A percentile compares a stretch with the other conserved stretches of the same genome.
Evolutionary conservation across 768 basidiomycete species (phyloP).

Genomic region (Amanita muscaria): DNA sequence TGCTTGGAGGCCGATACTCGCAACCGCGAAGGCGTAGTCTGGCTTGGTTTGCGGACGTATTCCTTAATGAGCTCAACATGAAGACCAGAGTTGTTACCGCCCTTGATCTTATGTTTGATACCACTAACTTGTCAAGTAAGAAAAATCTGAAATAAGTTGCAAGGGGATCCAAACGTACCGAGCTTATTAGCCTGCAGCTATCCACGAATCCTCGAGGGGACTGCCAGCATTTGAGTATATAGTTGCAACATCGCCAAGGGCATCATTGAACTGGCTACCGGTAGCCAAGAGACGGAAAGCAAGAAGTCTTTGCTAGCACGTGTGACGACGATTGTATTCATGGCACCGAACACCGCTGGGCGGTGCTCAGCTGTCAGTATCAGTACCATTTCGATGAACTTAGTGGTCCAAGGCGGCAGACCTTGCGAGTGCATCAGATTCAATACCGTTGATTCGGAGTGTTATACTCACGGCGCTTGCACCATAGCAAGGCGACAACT

Average conservation of each 20-base stretch:
- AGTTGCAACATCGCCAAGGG: conserved; percentile 90
- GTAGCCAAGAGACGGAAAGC: conserved; percentile 96
- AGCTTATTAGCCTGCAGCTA: conserved; percentile 84
- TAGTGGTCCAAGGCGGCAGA: conserved; percentile 87
- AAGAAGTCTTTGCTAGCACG: conserved; percentile 97
- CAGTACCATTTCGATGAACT: conserved; percentile 99
- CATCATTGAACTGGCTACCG: conserved; percentile 96
- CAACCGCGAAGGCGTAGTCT: conserved; percentile 93
- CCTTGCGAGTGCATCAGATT: conserved; percentile 20
- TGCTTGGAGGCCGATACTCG: conserved; percentile 98
- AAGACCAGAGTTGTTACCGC: conserved; percentile 90
- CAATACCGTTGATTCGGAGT: background rate
- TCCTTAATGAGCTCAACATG: conserved; percentile 93
- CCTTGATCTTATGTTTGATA: conserved; percentile 99
- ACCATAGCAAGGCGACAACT: conserved; percentile 94
- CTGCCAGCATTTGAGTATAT: conserved; percentile 94
- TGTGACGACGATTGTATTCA: conserved; percentile 99
- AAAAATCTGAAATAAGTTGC: conserved; percentile 6
- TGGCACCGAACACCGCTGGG: conserved; percentile 94
- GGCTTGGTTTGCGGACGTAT: conserved; percentile 83
- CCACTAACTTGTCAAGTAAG: conserved; percentile 58
- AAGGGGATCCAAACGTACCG: conserved; percentile 39
- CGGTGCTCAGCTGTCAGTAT: conserved; percentile 99
- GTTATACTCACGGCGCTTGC: conserved; percentile 71
- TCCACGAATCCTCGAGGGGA: conserved; percentile 97